These are phyloP conservation scores for Pneumocystis carinii DNA, from an alignment of 1,139 yeast genomes.

Conservation along the genomic window DNA sequence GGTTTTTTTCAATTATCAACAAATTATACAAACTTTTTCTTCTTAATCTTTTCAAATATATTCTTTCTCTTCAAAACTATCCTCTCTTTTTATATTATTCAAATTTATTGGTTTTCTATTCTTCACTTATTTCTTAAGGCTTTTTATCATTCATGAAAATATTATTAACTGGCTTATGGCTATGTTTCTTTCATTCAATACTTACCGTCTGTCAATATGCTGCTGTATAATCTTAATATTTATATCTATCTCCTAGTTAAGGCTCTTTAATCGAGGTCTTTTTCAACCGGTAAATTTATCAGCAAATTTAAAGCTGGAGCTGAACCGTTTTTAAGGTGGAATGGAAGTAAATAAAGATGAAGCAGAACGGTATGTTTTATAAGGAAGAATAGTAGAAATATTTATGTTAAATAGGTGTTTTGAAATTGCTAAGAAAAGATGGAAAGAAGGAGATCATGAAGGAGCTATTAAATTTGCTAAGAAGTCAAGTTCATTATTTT, in stretches of 20 bases:
- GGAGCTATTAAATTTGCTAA: conserved; percentile 11
- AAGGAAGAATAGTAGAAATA: background rate
- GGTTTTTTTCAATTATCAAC: too few species aligned
- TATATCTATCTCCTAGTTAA: background rate
- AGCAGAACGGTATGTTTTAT: conserved; percentile 4
- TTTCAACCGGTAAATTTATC: background rate
- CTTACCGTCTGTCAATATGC: too few species aligned
- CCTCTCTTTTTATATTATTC: too few species aligned
- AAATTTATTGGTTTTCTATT: too few species aligned
- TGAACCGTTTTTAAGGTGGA: background rate
- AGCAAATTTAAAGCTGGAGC: background rate
- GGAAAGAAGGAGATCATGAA: conserved; percentile 8
- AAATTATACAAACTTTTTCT: too few species aligned
- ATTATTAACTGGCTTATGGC: too few species aligned
- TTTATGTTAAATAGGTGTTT: conserved; percentile 7
- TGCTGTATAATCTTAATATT: background rate
- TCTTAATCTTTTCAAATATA: too few species aligned
- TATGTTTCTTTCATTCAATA: too few species aligned
- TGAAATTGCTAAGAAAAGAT: conserved; percentile 8
- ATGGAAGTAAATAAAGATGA: conserved; percentile 9
- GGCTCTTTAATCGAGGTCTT: background rate
- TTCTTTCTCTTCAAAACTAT: too few species aligned
- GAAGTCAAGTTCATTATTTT: conserved; percentile 9
- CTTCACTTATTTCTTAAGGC: too few species aligned
- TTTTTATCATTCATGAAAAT: too few species aligned